A percentile compares a stretch with the other conserved stretches of the same genome.
Conservation (phyloP, 176 grass and related monocot species). For the barley (Hordeum vulgare) region MorexV3_pseudomolecules_assembly NC_058523.1:534092803-534093302, state of each 20-base stretch:
- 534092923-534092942: conserved; percentile 78
- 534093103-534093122: not conserved
- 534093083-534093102: too few species aligned
- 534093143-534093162: too few species aligned
- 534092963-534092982: conserved; percentile 62
- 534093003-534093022: too few species aligned
- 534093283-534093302: too few species aligned
- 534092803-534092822: conserved; percentile 86
- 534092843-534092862: not conserved
- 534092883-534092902: not conserved
- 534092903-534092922: conserved; percentile 1
- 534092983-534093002: not conserved
- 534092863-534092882: not conserved
- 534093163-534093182: too few species aligned
- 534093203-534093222: too few species aligned
- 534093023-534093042: too few species aligned
- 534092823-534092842: not conserved
- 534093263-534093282: too few species aligned
- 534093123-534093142: too few species aligned
- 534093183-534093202: too few species aligned
- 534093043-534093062: not conserved
- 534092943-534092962: conserved; percentile 85
- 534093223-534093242: not conserved
- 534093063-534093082: too few species aligned
- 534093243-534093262: too few species aligned